Evolutionary conservation across 345 rosid genomes (phyloP).

Genomic region (Noccaea caerulescens): DNA sequence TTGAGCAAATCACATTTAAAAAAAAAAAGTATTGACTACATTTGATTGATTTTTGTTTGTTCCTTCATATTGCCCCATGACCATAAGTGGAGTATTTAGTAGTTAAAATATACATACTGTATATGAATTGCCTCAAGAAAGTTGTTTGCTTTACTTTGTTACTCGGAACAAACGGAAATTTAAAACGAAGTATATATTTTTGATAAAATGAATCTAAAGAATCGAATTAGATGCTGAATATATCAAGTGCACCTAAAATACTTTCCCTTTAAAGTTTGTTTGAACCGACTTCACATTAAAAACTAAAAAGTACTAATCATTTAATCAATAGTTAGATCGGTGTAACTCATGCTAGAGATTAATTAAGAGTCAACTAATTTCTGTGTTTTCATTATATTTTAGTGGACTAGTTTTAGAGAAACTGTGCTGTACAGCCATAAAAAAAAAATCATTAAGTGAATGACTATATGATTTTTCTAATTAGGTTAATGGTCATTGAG

Average conservation of each 20-base stretch:
- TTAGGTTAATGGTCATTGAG: not conserved
- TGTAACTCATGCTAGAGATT: constrained; percentile 9
- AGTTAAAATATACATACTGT: no score
- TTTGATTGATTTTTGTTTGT: no score
- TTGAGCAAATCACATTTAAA: no score
- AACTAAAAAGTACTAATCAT: constrained; percentile 9
- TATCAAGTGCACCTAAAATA: constrained; percentile 10
- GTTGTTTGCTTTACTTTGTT: not conserved
- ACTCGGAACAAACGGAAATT: constrained; percentile 2
- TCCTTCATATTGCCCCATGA: not conserved
- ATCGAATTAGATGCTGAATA: not conserved
- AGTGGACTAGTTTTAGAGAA: not conserved
- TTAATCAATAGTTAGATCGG: constrained; percentile 15
- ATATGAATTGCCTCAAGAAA: not conserved
- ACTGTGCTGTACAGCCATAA: not conserved
- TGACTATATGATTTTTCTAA: not conserved
- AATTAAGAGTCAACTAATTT: constrained; percentile 11
- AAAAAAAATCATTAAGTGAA: not conserved
- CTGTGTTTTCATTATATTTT: not conserved
- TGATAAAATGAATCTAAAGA: constrained; percentile 10
- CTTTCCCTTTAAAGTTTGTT: not conserved
- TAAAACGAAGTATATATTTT: not conserved
- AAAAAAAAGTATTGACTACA: no score
- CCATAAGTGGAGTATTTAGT: no score
- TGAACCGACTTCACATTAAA: constrained; percentile 1